These are phyloP conservation scores for Bassia scoparia DNA, from an alignment of 148 eudicot genomes.

Conservation along the genomic window DNA sequence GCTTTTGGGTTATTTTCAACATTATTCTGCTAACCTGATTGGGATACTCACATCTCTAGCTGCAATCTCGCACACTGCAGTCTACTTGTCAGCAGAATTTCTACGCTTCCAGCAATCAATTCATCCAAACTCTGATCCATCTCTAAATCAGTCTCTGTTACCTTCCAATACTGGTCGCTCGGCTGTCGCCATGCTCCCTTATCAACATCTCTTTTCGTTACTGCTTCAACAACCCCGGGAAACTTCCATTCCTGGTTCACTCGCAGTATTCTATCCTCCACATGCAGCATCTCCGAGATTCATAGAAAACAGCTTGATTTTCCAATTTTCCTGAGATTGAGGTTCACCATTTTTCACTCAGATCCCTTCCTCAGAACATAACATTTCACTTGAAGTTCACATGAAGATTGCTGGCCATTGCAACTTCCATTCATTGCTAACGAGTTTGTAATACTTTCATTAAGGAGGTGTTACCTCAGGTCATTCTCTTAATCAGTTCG, in stretches of 20 bases:
- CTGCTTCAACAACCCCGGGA: conserved; percentile 31
- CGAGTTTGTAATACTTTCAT: conserved; percentile 30
- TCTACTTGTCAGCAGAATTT: conserved; percentile 25
- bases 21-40: conserved; percentile 18
- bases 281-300: conserved; percentile 17
- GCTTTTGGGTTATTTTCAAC: conserved; percentile 34
- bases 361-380: conserved; percentile 27
- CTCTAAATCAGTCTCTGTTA: conserved; percentile 28
- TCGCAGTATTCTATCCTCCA: conserved; percentile 25
- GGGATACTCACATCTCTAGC: conserved; percentile 15
- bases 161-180: conserved; percentile 32
- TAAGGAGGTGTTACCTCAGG: conserved; percentile 21
- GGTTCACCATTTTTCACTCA: conserved; percentile 29
- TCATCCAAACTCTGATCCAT: conserved; percentile 38
- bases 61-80: conserved; percentile 12
- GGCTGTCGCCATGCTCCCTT: conserved; percentile 22
- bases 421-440: conserved; percentile 25
- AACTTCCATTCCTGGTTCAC: conserved; percentile 29
- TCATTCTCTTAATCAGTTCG: conserved; percentile 29
- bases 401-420: conserved; percentile 19
- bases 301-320: conserved; percentile 21
- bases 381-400: conserved; percentile 30
- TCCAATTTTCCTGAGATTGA: conserved; percentile 31
- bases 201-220: conserved; percentile 41
- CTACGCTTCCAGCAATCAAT: conserved; percentile 31